Evolutionary conservation across 2,329 filamentous ascomycete genomes (phyloP).

Genomic region (Aureobasidium pullulans): DNA sequence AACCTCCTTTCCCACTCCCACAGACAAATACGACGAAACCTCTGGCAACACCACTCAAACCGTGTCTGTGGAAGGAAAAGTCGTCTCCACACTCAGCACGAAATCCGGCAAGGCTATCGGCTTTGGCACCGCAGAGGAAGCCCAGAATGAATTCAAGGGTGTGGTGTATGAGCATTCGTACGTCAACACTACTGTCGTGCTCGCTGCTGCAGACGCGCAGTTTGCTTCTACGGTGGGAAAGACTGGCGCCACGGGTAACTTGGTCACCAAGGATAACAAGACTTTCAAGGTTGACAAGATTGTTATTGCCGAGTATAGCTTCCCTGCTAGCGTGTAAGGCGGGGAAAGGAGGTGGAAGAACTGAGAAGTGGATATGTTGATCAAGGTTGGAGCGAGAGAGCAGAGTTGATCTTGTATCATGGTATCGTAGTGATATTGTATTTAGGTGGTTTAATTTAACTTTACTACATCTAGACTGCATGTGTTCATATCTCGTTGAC

Average conservation of each 20-base stretch:
- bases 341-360: background rate
- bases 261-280: conserved; percentile 13
- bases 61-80: conserved; percentile 31
- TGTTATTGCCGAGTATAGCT: background rate
- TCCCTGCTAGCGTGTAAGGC: background rate
- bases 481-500: background rate
- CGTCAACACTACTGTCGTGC: conserved; percentile 12
- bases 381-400: background rate
- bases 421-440: background rate
- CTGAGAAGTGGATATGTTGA: too few relatives aligned
- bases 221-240: conserved; percentile 8
- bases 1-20: background rate
- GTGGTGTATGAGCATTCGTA: conserved; percentile 33
- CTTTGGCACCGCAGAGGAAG: conserved; percentile 32
- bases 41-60: conserved; percentile 36
- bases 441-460: background rate
- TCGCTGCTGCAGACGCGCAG: conserved; percentile 33
- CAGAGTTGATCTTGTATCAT: too few relatives aligned
- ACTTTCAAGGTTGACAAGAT: conserved; percentile 13
- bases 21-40: conserved; percentile 32
- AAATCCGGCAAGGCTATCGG: conserved; percentile 34
- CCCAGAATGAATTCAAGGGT: conserved; percentile 34
- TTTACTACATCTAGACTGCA: background rate
- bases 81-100: conserved; percentile 40
- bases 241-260: conserved; percentile 1